Percentiles rank a stretch among this genome's conserved stretches.
Conservation (phyloP, 2,329 filamentous ascomycete genomes). For the Coleophoma cylindrospora region DNA sequence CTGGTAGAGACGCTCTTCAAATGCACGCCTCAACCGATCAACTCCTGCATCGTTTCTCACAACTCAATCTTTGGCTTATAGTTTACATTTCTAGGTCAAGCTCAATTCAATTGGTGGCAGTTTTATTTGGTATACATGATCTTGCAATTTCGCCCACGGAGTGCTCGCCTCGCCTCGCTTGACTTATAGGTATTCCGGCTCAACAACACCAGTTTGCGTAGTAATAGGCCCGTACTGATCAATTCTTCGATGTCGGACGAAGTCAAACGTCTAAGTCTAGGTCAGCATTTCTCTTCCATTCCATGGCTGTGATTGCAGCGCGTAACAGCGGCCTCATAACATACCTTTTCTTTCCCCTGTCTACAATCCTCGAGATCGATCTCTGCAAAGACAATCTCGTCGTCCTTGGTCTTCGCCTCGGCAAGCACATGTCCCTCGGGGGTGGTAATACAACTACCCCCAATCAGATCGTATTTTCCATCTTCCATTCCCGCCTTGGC, state of each 20-base stretch:
- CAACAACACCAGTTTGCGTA: conserved; percentile 34
- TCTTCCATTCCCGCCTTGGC: conserved; percentile 47
- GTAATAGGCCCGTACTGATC: conserved; percentile 37
- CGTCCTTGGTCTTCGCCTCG: conserved; percentile 39
- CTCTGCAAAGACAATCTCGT: conserved; percentile 46
- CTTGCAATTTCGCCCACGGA: no score
- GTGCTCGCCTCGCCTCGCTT: no score
- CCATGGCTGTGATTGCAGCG: no score
- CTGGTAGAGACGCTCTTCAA: no score
- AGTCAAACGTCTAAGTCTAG: conserved; percentile 33
- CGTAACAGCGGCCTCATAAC: conserved; percentile 3
- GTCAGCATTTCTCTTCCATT: no score
- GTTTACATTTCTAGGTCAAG: no score
- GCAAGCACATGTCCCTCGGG: conserved; percentile 45
- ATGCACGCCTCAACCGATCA: no score
- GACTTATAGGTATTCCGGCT: conserved; percentile 25
- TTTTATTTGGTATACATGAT: no score
- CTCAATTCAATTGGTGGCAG: no score
- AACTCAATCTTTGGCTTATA: no score
- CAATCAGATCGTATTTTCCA: conserved; percentile 43
- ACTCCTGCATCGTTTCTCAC: no score
- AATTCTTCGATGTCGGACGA: conserved; percentile 36
- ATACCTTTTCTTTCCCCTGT: conserved; percentile 38
- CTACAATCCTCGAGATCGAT: conserved; percentile 42
- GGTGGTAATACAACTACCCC: conserved; percentile 40